Conservation (phyloP, 345 rosid species). For the Bruguiera parviflora region DNA sequence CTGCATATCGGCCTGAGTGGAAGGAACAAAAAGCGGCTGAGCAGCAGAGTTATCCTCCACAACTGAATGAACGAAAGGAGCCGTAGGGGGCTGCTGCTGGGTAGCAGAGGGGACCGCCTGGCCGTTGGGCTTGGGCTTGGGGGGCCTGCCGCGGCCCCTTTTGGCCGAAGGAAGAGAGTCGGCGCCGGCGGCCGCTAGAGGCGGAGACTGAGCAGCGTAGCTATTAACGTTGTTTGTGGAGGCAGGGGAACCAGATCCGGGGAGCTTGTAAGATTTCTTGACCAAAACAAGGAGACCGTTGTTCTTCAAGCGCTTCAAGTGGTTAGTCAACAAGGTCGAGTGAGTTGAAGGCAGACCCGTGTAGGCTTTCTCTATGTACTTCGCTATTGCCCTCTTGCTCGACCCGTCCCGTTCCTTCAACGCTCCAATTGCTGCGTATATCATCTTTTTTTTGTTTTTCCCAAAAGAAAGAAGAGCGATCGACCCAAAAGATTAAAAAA, state of each 20-base stretch:
- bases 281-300: constrained; percentile 49
- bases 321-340: constrained; percentile 49
- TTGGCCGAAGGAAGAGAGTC: constrained; percentile 34
- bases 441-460: constrained; percentile 45
- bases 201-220: neutral
- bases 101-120: neutral
- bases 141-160: constrained; percentile 72
- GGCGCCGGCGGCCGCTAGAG: constrained; percentile 4
- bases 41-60: neutral
- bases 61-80: neutral
- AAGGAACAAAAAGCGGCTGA: neutral
- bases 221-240: neutral
- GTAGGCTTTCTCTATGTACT: constrained; percentile 48
- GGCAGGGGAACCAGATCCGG: constrained; percentile 36
- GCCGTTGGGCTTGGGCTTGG: constrained; percentile 33
- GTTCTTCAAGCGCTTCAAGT: constrained; percentile 55
- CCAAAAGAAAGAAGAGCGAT: neutral
- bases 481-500: neutral
- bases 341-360: constrained; percentile 51
- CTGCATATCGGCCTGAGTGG: neutral
- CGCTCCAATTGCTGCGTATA: constrained; percentile 58
- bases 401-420: constrained; percentile 72
- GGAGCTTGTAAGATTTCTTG: constrained; percentile 63
- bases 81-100: neutral
- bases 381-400: constrained; percentile 71